Percentiles rank a stretch among this genome's conserved stretches.
Conservation (phyloP, 345 rosid genomes). For the Gossypium anomalum region DNA sequence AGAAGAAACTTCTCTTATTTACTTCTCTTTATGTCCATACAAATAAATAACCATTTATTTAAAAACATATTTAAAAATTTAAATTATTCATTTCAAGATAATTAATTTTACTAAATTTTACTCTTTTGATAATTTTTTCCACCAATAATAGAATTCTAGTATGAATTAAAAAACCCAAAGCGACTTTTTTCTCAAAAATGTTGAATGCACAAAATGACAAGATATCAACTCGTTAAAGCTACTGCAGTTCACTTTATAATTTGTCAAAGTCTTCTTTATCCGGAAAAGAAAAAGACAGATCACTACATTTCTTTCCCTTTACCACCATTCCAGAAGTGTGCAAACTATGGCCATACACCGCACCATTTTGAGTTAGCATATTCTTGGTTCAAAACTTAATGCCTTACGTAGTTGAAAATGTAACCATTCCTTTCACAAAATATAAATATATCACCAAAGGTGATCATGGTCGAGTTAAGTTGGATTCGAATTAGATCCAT, state of each 20-base stretch:
- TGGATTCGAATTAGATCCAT: no score
- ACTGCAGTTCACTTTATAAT: not conserved
- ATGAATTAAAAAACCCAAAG: not conserved
- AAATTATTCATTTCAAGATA: no score
- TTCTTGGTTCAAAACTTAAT: conserved; percentile 1
- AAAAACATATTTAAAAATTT: no score
- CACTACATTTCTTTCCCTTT: not conserved
- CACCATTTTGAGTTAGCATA: not conserved
- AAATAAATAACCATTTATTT: no score
- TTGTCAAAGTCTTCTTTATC: not conserved
- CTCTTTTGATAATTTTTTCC: no score
- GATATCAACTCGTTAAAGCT: not conserved
- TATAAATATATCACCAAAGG: not conserved
- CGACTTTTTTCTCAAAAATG: not conserved
- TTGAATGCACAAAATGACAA: not conserved
- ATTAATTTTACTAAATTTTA: no score
- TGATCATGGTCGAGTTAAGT: no score
- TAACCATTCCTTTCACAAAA: not conserved
- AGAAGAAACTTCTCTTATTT: no score
- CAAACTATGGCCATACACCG: not conserved
- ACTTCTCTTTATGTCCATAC: no score
- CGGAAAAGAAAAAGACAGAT: not conserved
- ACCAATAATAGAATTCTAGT: no score
- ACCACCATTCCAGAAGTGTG: conserved; percentile 5
- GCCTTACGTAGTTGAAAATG: conserved; percentile 4